These are phyloP conservation scores for Biscogniauxia sp. DNA, from an alignment of 2,329 filamentous ascomycete genomes.

Conservation along the genomic window DNA sequence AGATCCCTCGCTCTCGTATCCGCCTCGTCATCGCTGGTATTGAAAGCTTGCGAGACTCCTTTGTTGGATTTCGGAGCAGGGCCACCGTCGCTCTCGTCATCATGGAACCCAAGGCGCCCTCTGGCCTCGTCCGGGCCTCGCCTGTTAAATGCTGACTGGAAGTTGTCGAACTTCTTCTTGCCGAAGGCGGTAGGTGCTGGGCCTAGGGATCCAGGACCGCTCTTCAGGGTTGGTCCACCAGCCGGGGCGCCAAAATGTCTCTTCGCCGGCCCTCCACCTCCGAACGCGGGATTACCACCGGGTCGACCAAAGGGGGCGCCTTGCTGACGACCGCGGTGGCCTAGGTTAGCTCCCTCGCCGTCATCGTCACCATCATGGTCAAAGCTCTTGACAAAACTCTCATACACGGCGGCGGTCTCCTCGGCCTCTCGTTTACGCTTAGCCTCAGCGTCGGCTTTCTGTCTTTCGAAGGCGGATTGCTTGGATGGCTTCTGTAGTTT, in stretches of 20 bases:
- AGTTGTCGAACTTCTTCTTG: slow-evolving; percentile 52
- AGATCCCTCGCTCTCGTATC: slow-evolving; percentile 43
- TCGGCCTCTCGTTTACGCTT: slow-evolving; percentile 81
- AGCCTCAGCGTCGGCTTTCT: slow-evolving; percentile 85
- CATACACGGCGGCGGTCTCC: slow-evolving; percentile 82
- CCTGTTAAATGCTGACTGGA: slow-evolving; percentile 37
- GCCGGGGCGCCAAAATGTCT: slow-evolving; percentile 64
- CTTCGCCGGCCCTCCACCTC: slow-evolving; percentile 41
- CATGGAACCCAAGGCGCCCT: slow-evolving; percentile 40
- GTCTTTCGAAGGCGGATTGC: slow-evolving; percentile 83
- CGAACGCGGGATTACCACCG: slow-evolving; percentile 31
- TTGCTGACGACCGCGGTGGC: slow-evolving; percentile 18
- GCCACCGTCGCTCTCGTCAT: slow-evolving; percentile 31
- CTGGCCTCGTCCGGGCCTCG: slow-evolving; percentile 31
- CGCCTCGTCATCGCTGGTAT: slow-evolving; percentile 62
- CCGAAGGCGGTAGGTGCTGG: slow-evolving; percentile 47
- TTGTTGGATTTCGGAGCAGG: slow-evolving; percentile 41
- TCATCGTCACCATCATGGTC: slow-evolving; percentile 51
- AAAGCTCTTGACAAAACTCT: slow-evolving; percentile 83
- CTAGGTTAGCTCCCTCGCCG: slow-evolving; percentile 16
- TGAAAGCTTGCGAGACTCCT: slow-evolving; percentile 69
- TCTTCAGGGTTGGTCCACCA: slow-evolving; percentile 51
- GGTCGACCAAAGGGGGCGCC: slow-evolving; percentile 21
- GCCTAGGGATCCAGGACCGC: slow-evolving; percentile 62
- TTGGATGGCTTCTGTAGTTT: slow-evolving; percentile 80